Evolutionary conservation across 1,139 yeast species (phyloP), one percentile per base, ranked within the genome.

Genomic region (Barnettozyma hawaiiensis): DNA sequence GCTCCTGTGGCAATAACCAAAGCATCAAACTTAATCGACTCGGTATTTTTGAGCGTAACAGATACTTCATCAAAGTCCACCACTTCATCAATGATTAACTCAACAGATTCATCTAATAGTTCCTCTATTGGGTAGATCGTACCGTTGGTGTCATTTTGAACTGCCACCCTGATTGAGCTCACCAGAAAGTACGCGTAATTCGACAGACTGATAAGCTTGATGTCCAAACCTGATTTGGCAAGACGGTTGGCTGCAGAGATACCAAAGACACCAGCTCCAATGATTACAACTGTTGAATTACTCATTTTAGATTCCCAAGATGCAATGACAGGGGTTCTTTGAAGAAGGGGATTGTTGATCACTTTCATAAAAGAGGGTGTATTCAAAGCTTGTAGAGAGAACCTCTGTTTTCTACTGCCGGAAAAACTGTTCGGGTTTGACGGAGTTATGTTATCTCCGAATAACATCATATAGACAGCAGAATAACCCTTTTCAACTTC

Each of bases 361-460:
- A 3, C 9, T 22, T 22, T 9, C 7, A 9, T 10, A 24, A 24
- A 11, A 12, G n/a, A 11, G 27, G 27, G 27, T 24, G 27, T 24
- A 24, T 24, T 24, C 12, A 22, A n/a, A n/a, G n/a, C n/a, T n/a
- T n/a, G n/a, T n/a, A n/a, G n/a, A n/a, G n/a, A n/a, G n/a, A n/a
- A n/a, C n/a, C 22, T 21, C 22, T 21, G 22, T 21, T 83, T 84
- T 43, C 97, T 97, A 52, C 84, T 82, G 22, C 85, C 70, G 62
- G 94, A 98, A 21, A 92, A 94, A 12, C 96, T 73, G 39, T 83
- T 76, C 49, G 92, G 72, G 42, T 76, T 76, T 14, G 71, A 73
- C 3, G 94, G 97, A 43, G 71, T 71, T 39, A 80, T 53, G n/a
- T 85, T 73, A 31, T 73, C 76, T 27, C 29, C 16, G 29, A n/a